Base-by-base conservation (phyloP, 345 rosid species). In the Viola odorata region DNA sequence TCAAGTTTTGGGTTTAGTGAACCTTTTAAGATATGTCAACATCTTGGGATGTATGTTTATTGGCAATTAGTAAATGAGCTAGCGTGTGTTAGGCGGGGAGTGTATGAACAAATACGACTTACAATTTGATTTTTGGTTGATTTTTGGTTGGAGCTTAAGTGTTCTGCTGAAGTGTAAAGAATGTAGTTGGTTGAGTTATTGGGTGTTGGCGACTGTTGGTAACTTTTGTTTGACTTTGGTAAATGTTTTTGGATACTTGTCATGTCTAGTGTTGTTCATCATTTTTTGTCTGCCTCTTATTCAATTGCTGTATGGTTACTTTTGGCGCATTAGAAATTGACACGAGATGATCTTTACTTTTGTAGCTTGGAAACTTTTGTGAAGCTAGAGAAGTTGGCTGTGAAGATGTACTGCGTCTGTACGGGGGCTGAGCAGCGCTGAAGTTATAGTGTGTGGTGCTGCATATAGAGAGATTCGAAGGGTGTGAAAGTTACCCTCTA, bases 331-430 rank as follows among this genome's bases (percentile, higher is more conserved):
- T 23, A 1, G 32, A 23, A 23, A 23, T 23, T 23, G 32, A 23
- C 32, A 1, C 32, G 32, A 23, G 32, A 23, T 23, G 32, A 2
- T 23, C 32, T 23, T 23, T 23, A 23, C 32, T 23, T 12, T 4
- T 49, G 66, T 61, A 68, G 72, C 66, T 17, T 68, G 72, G 72
- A 68, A 68, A 55, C 57, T 68, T 54, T 15, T 49, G 66, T 81
- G 80, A 82, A 64, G 71, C 37, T 32, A 53, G 52, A 53, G 58
- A 40, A 8, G 55, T 11, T 59, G 60, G 40, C 47, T 13, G 7
- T 32, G 54, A 38, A 63, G 13, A 16, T 40, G 41, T 41, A 45
- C 47, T 62, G 53, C 49, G 23, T 49, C 53, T 5, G 15, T 13
- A 37, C 47, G 57, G 63, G 61, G 45, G 63, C 37, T 17, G 40